Evolutionary conservation across 345 rosid species (phyloP).

Genomic region (Salix brachista): DNA sequence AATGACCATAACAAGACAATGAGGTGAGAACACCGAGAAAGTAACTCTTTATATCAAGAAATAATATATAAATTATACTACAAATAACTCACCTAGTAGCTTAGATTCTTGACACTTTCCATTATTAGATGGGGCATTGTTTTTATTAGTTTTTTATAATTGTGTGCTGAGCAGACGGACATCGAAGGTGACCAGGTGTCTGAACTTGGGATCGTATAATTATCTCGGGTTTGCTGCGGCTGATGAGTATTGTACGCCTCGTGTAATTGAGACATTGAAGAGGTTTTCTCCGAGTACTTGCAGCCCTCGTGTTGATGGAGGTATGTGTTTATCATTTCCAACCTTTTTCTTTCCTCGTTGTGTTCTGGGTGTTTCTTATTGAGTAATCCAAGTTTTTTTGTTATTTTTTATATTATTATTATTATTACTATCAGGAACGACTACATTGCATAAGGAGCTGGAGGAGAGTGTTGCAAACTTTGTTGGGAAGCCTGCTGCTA

Average conservation of each 20-base stretch:
- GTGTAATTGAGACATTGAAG: conserved; percentile 70
- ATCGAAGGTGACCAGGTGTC: conserved; percentile 59
- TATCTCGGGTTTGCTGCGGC: conserved; percentile 94
- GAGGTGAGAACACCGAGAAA: conserved; percentile 39
- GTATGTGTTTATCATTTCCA: conserved; percentile 26
- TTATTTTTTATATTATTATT: no score
- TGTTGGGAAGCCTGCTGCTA: conserved; percentile 89
- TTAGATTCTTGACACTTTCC: no score
- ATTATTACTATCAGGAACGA: conserved; percentile 49
- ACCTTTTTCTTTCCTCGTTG: not conserved
- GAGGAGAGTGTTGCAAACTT: conserved; percentile 78
- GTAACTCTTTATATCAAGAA: no score
- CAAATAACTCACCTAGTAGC: no score
- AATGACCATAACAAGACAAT: conserved; percentile 79
- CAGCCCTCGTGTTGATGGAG: conserved; percentile 87
- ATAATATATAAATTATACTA: no score
- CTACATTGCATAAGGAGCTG: conserved; percentile 63
- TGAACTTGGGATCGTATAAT: conserved; percentile 93
- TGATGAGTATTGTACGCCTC: conserved; percentile 94
- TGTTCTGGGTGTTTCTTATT: not conserved
- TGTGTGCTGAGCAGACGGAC: conserved; percentile 57
- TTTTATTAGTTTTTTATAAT: not conserved
- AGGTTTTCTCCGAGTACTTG: conserved; percentile 81
- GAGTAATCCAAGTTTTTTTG: not conserved
- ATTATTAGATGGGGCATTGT: not conserved